Evolutionary conservation across 2,329 filamentous ascomycete genomes (phyloP).

Genomic region (Cephalotrichum gorgonifer): DNA sequence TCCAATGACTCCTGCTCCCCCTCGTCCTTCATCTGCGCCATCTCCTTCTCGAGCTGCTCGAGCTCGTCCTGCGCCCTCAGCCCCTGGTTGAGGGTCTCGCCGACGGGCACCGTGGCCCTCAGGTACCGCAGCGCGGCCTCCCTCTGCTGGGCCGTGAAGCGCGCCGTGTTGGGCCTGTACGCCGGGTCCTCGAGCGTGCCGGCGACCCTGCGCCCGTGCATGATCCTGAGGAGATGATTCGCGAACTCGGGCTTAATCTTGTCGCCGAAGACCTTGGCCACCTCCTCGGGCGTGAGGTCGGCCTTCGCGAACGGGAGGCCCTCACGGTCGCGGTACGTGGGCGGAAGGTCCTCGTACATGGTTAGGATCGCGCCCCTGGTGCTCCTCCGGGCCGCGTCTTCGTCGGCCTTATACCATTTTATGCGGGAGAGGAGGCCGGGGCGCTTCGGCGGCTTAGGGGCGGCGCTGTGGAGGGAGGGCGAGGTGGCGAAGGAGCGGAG

Average conservation of each 20-base stretch:
- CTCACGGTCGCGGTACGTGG: constrained; percentile 40
- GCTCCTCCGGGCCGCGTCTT: neutral
- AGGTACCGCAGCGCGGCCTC: constrained; percentile 42
- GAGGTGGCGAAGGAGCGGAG: constrained; percentile 6
- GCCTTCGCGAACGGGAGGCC: constrained; percentile 42
- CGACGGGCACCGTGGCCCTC: constrained; percentile 40
- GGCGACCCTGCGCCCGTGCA: constrained; percentile 54
- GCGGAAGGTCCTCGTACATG: constrained; percentile 48
- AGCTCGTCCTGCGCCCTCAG: constrained; percentile 54
- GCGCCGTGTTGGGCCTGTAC: constrained; percentile 34
- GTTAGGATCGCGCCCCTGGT: constrained; percentile 26
- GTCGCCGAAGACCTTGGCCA: constrained; percentile 37
- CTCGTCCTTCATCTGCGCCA: constrained; percentile 11
- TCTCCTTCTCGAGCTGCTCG: constrained; percentile 32
- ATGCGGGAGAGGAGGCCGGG: constrained; percentile 3
- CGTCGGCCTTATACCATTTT: constrained; percentile 6
- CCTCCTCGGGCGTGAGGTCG: constrained; percentile 38
- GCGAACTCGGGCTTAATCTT: constrained; percentile 31
- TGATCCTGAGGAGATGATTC: constrained; percentile 44
- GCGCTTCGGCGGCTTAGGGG: constrained; percentile 5
- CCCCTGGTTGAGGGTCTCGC: constrained; percentile 51
- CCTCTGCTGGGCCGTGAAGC: constrained; percentile 30
- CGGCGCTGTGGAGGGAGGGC: neutral
- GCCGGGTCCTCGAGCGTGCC: constrained; percentile 52
- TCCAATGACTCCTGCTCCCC: constrained; percentile 7